Evolutionary conservation across 2,329 filamentous ascomycete species (phyloP).

Genomic region (Pseudopyricularia cyperi): DNA sequence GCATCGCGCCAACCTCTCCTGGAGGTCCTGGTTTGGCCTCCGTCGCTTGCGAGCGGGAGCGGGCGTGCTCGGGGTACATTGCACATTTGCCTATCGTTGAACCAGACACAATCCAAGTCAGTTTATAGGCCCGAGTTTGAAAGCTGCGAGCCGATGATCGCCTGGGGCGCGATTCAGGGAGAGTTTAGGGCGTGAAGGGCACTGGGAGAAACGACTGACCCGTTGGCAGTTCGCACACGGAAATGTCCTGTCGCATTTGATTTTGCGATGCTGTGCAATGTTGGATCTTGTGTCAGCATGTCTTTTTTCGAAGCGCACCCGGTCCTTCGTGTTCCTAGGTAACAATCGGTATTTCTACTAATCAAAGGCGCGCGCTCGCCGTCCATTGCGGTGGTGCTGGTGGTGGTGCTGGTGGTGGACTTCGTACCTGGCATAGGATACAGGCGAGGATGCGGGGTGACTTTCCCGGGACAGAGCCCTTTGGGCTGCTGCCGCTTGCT

Average conservation of each 20-base stretch:
- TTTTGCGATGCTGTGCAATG: slow-evolving; percentile 27
- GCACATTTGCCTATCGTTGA: slow-evolving; percentile 36
- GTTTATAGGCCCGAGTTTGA: not conserved
- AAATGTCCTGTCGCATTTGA: slow-evolving; percentile 46
- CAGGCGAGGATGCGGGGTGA: slow-evolving; percentile 36
- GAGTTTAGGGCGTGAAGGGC: not conserved
- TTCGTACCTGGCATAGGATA: slow-evolving; percentile 34
- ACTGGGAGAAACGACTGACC: slow-evolving; percentile 21
- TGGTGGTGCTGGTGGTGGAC: not conserved
- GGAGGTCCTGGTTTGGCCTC: slow-evolving; percentile 47
- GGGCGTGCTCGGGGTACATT: slow-evolving; percentile 46
- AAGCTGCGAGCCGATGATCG: too few relatives aligned
- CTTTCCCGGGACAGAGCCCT: slow-evolving; percentile 15
- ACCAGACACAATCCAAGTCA: not conserved
- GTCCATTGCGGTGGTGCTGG: not conserved
- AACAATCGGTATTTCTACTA: too few relatives aligned
- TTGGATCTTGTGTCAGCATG: not conserved
- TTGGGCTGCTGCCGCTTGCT: slow-evolving; percentile 2
- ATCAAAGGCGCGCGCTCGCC: not conserved
- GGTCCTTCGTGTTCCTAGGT: too few relatives aligned
- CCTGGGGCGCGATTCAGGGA: too few relatives aligned
- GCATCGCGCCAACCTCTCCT: slow-evolving; percentile 45
- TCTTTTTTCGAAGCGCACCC: not conserved
- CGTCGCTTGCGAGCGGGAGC: slow-evolving; percentile 46
- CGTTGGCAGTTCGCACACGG: slow-evolving; percentile 49